Percentiles rank a stretch among this genome's conserved stretches.
These are phyloP conservation scores for Peterozyma toletana DNA, from an alignment of 805 yeast genomes.

Conservation along the genomic window DNA sequence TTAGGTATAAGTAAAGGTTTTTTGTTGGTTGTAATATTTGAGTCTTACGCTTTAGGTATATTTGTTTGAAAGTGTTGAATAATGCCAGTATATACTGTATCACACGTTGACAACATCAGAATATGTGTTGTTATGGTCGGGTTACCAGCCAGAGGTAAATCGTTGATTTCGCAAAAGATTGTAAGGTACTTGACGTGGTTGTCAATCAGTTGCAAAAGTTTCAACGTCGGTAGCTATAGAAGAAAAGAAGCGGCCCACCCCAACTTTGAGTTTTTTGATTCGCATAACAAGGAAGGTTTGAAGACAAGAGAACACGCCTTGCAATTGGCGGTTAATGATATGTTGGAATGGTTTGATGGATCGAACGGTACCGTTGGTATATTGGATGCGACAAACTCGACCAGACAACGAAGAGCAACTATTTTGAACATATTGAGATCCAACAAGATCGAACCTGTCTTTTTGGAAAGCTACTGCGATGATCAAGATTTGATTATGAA, in stretches of 20 bases:
- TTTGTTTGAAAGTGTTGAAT: conserved; percentile 6
- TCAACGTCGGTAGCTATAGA: conserved; percentile 85
- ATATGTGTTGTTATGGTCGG: conserved; percentile 89
- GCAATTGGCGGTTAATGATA: conserved; percentile 62
- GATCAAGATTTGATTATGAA: conserved; percentile 71
- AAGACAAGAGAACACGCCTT: conserved; percentile 64
- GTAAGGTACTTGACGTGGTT: conserved; percentile 92
- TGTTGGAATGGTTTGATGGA: conserved; percentile 79
- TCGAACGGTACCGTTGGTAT: conserved; percentile 87
- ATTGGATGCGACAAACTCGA: conserved; percentile 88
- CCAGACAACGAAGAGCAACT: conserved; percentile 60
- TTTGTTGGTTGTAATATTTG: not conserved
- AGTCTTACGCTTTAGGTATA: not conserved
- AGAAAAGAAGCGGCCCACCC: conserved; percentile 57
- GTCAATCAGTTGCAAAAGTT: conserved; percentile 76
- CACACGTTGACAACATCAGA: conserved; percentile 62
- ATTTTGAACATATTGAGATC: conserved; percentile 49
- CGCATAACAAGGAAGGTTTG: conserved; percentile 57
- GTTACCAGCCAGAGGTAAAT: conserved; percentile 86
- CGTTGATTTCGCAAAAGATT: conserved; percentile 89
- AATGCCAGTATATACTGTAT: conserved; percentile 52
- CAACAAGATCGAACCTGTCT: conserved; percentile 78
- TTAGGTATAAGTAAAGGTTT: no score
- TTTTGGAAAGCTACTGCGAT: conserved; percentile 87
- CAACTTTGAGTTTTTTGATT: conserved; percentile 73